Evolutionary conservation across 768 basidiomycete genomes (phyloP).

Genomic region (Tubosaeta sp.): DNA sequence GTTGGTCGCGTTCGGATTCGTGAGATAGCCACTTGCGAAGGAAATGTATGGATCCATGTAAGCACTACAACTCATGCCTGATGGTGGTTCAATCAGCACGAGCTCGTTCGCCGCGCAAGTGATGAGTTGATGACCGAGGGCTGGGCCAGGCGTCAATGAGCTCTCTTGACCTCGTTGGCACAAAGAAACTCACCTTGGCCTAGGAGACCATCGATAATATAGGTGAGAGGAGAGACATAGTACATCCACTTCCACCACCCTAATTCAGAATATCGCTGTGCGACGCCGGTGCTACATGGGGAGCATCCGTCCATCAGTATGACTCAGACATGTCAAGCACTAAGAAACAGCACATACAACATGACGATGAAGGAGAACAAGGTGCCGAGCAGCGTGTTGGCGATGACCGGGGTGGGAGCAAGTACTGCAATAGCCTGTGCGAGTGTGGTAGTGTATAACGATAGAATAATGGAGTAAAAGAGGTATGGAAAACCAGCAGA

Average conservation of each 20-base stretch:
- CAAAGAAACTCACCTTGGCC: slow-evolving; percentile 23
- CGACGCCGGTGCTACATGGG: slow-evolving; percentile 39
- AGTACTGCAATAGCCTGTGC: slow-evolving; percentile 40
- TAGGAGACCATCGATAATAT: slow-evolving; percentile 43
- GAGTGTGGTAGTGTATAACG: slow-evolving; percentile 43
- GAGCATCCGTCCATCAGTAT: neutral
- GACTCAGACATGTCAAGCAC: neutral
- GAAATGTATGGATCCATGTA: slow-evolving; percentile 52
- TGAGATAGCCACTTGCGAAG: slow-evolving; percentile 51
- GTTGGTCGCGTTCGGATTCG: slow-evolving; percentile 47
- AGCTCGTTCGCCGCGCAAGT: slow-evolving; percentile 52
- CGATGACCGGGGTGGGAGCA: slow-evolving; percentile 38
- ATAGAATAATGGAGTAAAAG: slow-evolving; percentile 34
- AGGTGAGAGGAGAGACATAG: slow-evolving; percentile 46
- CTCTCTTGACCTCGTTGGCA: neutral
- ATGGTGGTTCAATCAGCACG: slow-evolving; percentile 48
- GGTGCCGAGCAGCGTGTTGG: slow-evolving; percentile 35
- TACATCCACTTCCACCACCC: slow-evolving; percentile 36
- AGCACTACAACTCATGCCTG: slow-evolving; percentile 47
- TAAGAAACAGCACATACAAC: slow-evolving; percentile 32
- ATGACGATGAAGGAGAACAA: slow-evolving; percentile 39
- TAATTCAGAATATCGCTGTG: slow-evolving; percentile 40
- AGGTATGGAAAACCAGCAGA: slow-evolving; percentile 41
- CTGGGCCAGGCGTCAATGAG: slow-evolving; percentile 18
- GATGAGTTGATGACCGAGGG: slow-evolving; percentile 39